A percentile compares a stretch with the other conserved stretches of the same genome.
These are phyloP conservation scores for Parmelia sp. DNA, from an alignment of 495 filamentous ascomycete species.

Conservation along the genomic window DNA sequence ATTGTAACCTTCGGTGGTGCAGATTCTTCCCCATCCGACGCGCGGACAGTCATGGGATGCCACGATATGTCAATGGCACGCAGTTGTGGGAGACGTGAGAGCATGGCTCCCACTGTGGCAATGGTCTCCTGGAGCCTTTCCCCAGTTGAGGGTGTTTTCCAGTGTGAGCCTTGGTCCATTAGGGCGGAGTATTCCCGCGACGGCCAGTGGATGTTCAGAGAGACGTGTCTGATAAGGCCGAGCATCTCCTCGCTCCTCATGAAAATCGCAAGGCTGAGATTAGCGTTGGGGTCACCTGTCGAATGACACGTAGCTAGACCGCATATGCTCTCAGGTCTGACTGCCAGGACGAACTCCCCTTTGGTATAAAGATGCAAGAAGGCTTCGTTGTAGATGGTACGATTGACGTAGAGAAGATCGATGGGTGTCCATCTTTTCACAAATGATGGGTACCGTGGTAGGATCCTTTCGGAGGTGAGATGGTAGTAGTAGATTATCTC, in stretches of 20 bases:
- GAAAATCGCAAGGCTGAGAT: neutral
- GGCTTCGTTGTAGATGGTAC: neutral
- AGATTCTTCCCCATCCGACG: neutral
- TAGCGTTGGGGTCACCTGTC: neutral
- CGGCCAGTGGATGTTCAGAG: neutral
- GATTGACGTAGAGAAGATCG: neutral
- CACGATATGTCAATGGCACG: neutral
- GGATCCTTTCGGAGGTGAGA: neutral
- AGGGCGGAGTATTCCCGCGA: neutral
- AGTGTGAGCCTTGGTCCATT: neutral
- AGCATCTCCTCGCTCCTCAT: neutral
- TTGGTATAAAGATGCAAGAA: conserved; percentile 3
- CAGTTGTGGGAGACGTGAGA: neutral
- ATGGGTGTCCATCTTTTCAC: neutral
- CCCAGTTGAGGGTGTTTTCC: neutral
- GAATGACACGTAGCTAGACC: neutral
- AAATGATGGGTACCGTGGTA: neutral
- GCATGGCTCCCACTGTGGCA: neutral
- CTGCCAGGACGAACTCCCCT: neutral
- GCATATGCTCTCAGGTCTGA: neutral
- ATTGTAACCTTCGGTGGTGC: neutral
- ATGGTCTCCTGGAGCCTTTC: neutral
- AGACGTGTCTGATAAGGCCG: neutral
- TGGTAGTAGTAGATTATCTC: neutral
- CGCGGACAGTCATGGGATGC: neutral